Percentiles rank a stretch among this genome's conserved stretches.
These are phyloP conservation scores for Aspergillus sp. DNA, from an alignment of 2,329 filamentous ascomycete genomes.

Conservation along the genomic window DNA sequence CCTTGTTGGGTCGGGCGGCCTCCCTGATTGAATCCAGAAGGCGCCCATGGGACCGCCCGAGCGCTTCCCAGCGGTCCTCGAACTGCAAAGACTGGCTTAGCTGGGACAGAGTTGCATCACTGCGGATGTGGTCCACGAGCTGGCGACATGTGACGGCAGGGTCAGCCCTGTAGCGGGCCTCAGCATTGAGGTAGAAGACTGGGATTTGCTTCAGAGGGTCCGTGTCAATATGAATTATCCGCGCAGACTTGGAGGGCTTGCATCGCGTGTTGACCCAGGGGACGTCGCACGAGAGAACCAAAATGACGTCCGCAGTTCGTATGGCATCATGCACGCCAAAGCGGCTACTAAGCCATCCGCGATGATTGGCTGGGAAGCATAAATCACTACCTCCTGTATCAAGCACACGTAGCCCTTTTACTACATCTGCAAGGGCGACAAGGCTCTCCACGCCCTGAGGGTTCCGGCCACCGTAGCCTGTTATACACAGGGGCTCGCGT, in stretches of 20 bases:
- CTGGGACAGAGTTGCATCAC: no score
- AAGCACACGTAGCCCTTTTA: no score
- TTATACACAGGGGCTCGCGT: slow-evolving; percentile 51
- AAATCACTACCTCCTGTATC: no score
- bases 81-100: no score
- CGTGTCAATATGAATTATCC: slow-evolving; percentile 58
- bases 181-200: slow-evolving; percentile 65
- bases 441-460: slow-evolving; percentile 48
- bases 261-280: slow-evolving; percentile 85
- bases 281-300: slow-evolving; percentile 87
- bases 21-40: no score
- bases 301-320: slow-evolving; percentile 76
- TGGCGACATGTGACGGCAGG: no score
- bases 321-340: slow-evolving; percentile 77
- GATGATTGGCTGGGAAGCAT: no score
- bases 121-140: no score
- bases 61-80: no score
- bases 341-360: slow-evolving; percentile 61
- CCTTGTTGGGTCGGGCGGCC: no score
- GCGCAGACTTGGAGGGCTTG: slow-evolving; percentile 41
- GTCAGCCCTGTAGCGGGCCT: no score
- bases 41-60: no score
- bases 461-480: slow-evolving; percentile 56
- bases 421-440: slow-evolving; percentile 50
- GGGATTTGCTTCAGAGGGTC: slow-evolving; percentile 75